Percentiles rank a stretch among this genome's conserved stretches.
phyloP scores from a whole-genome alignment of 2,329 filamentous ascomycete genomes.

The Aspergillus fructus region DNA sequence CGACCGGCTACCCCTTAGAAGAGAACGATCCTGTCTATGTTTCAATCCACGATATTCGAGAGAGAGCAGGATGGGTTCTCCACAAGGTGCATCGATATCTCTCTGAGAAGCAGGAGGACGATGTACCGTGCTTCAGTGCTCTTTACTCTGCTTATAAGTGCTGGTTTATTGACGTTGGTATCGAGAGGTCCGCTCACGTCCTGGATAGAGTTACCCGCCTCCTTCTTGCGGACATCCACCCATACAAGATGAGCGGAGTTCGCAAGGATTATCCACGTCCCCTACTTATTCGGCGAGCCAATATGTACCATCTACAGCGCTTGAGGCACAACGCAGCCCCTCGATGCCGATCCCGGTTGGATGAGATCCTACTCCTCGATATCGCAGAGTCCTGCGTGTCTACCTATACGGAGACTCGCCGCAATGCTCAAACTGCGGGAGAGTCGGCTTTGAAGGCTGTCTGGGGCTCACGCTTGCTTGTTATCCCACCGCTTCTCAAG shows the following conservation, averaged over 20 bases:
- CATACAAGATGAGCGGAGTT: conserved; percentile 91
- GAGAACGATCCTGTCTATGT: conserved; percentile 65
- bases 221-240: conserved; percentile 80
- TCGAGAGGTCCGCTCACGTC: conserved; percentile 91
- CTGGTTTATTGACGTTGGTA: conserved; percentile 97
- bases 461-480: conserved; percentile 80
- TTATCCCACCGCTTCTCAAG: conserved; percentile 83
- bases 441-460: conserved; percentile 92
- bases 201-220: conserved; percentile 83
- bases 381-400: conserved; percentile 88
- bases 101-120: conserved; percentile 81
- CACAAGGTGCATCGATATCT: conserved; percentile 85
- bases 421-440: conserved; percentile 85
- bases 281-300: conserved; percentile 85
- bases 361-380: conserved; percentile 80
- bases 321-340: conserved; percentile 89
- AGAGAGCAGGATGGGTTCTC: conserved; percentile 74
- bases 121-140: conserved; percentile 91
- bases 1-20: conserved; percentile 79
- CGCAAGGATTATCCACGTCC: conserved; percentile 91
- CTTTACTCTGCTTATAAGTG: conserved; percentile 89
- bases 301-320: conserved; percentile 92
- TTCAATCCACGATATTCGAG: conserved; percentile 76
- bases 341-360: conserved; percentile 83
- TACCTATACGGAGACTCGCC: conserved; percentile 90